Evolutionary conservation across 148 eudicot genomes (phyloP).

Genomic region (Chenopodium quinoa): DNA sequence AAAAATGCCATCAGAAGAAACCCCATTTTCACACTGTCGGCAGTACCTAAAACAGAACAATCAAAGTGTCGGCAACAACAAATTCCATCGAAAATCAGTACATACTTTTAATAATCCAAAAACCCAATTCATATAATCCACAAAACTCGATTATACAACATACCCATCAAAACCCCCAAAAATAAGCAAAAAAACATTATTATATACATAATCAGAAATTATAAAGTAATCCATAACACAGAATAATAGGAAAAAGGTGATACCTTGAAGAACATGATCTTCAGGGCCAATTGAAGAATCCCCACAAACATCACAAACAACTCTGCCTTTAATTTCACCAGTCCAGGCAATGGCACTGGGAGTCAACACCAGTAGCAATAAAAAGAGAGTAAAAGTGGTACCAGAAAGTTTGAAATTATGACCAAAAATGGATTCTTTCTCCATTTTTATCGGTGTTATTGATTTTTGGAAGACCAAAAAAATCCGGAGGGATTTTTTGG

Average conservation of each 20-base stretch:
- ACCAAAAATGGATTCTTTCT: conserved; percentile 9
- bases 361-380: conserved; percentile 10
- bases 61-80: conserved; percentile 26
- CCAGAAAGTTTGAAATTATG: background rate
- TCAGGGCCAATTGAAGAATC: conserved; percentile 95
- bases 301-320: conserved; percentile 91
- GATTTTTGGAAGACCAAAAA: no score
- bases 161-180: background rate
- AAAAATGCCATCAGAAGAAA: background rate
- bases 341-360: conserved; percentile 57
- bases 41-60: background rate
- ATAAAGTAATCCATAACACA: background rate
- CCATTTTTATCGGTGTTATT: conserved; percentile 10
- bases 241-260: background rate
- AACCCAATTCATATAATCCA: conserved; percentile 17
- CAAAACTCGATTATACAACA: background rate
- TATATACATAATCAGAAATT: background rate
- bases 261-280: conserved; percentile 81
- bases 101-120: conserved; percentile 2
- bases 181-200: background rate
- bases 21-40: conserved; percentile 17
- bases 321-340: conserved; percentile 88
- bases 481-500: no score
- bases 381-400: background rate
- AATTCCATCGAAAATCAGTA: background rate